Conservation (phyloP, 768 basidiomycete genomes). For the Boletus reticuloceps region DNA sequence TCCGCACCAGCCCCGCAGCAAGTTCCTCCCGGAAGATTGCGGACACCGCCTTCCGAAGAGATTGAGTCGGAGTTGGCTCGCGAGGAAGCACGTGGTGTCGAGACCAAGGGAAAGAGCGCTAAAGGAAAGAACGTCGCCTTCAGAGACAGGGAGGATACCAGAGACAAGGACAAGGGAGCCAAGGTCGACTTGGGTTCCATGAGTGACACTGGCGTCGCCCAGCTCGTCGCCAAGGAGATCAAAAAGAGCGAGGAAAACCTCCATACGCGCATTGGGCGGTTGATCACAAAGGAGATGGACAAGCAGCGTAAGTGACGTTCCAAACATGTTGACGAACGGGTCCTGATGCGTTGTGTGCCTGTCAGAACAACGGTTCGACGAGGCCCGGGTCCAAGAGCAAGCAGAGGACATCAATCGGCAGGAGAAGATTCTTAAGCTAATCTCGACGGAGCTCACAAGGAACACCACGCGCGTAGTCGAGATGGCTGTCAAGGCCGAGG, state of each 20-base stretch:
- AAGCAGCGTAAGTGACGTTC: conserved; percentile 67
- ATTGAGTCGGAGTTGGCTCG: conserved; percentile 60
- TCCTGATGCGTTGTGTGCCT: conserved; percentile 2
- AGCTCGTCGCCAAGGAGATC: conserved; percentile 71
- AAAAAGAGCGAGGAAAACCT: conserved; percentile 80
- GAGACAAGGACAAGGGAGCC: conserved; percentile 34
- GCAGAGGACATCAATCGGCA: conserved; percentile 80
- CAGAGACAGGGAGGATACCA: conserved; percentile 56
- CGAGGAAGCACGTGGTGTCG: conserved; percentile 53
- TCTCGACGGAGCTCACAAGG: conserved; percentile 81
- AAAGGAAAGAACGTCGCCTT: conserved; percentile 60
- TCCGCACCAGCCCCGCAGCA: conserved; percentile 15
- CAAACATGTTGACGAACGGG: neutral
- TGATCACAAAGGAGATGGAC: conserved; percentile 85
- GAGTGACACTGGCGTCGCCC: conserved; percentile 55
- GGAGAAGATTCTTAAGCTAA: conserved; percentile 86
- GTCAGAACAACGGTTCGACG: conserved; percentile 81
- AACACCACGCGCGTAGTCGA: conserved; percentile 89
- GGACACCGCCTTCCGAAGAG: conserved; percentile 76
- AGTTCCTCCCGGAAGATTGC: conserved; percentile 43
- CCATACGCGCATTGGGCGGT: conserved; percentile 70
- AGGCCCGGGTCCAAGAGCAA: conserved; percentile 74
- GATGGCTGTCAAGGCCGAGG: conserved; percentile 82
- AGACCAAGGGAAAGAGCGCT: conserved; percentile 48
- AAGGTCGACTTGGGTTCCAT: conserved; percentile 30